Evolutionary conservation across 2,329 filamentous ascomycete species (phyloP).

Genomic region (Alternaria metachromatica): DNA sequence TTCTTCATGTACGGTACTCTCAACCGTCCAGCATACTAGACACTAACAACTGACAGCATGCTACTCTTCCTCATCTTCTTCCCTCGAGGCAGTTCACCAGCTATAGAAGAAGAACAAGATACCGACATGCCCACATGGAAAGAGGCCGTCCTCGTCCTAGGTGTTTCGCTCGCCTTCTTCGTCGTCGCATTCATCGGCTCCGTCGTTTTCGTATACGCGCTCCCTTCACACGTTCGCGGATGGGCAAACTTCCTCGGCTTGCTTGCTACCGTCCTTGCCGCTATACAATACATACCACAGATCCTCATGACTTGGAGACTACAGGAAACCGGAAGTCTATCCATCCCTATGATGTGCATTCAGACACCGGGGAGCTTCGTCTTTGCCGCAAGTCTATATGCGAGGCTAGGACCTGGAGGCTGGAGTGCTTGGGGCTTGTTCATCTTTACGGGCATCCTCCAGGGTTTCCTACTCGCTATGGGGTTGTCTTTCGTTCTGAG

Average conservation of each 20-base stretch:
- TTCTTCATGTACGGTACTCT: constrained; percentile 74
- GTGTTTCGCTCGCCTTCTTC: constrained; percentile 76
- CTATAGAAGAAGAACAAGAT: constrained; percentile 34
- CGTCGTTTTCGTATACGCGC: constrained; percentile 70
- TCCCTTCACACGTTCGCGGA: constrained; percentile 68
- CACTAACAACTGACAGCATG: constrained; percentile 63
- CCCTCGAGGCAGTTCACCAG: constrained; percentile 49
- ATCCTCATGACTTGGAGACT: constrained; percentile 89
- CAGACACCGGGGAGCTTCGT: constrained; percentile 93
- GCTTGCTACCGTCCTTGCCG: constrained; percentile 77
- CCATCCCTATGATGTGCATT: constrained; percentile 97
- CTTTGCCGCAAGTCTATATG: constrained; percentile 84
- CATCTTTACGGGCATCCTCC: constrained; percentile 82
- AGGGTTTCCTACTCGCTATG: constrained; percentile 81
- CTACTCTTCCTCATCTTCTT: constrained; percentile 96
- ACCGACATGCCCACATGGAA: constrained; percentile 65
- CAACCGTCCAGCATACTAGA: background rate
- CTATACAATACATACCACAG: constrained; percentile 92
- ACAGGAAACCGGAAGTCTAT: constrained; percentile 87
- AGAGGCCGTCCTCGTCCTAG: constrained; percentile 78
- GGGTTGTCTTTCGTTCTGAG: constrained; percentile 76
- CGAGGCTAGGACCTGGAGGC: constrained; percentile 77
- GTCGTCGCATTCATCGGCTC: constrained; percentile 70
- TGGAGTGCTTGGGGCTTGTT: constrained; percentile 98
- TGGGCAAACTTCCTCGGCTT: constrained; percentile 91